Base-by-base conservation (phyloP, 164 flowering plant species). In the Liriodendron chinense region DNA sequence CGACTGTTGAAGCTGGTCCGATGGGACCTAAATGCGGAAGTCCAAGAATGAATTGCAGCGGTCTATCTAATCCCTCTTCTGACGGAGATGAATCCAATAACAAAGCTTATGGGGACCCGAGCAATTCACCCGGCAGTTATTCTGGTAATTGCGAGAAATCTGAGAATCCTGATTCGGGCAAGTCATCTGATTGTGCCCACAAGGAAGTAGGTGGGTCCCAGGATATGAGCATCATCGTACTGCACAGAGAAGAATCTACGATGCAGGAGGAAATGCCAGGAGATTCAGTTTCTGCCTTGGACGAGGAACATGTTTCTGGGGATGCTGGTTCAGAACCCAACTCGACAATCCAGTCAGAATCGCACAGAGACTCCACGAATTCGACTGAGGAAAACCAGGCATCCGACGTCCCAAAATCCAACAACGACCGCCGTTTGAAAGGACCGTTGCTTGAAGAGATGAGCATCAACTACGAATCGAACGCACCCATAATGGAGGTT, bases 11-110 rank as follows among this genome's bases (percentile, higher is more conserved):
- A 53, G 59, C 59, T 8, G 12, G 59, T 9, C 9, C 59, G 18
- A 12, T 16, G 13, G 59, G 18, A 53, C 59, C 59, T 53, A 16
- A 53, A 53, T 53, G 59, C 18, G 59, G 18, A 72, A 94, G 97
- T 77, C 95, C 89, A 7, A 80, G 85, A 13, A 89, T 92, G 22
- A 91, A 90, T 85, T 86, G 89, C 70, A 92, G 96, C 80, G 88
- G 82, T 79, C 88, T 93, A 48, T 92, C 98, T 53, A 92, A 89
- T 85, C 95, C 97, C n/a, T 92, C 99, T 68, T 96, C 99, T 9
- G 95, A 91, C 12, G 97, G 89, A 82, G 94, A 91, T 83, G 99
- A 94, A 83, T 87, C 91, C 28, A 89, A 82, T 53, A 53, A 16
- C 59, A 53, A 53, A 13, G 2, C 59, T 53, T 53, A 12, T 53